Conservation (phyloP, 2,329 filamentous ascomycete genomes). For the Monosporascus sp. region DNA sequence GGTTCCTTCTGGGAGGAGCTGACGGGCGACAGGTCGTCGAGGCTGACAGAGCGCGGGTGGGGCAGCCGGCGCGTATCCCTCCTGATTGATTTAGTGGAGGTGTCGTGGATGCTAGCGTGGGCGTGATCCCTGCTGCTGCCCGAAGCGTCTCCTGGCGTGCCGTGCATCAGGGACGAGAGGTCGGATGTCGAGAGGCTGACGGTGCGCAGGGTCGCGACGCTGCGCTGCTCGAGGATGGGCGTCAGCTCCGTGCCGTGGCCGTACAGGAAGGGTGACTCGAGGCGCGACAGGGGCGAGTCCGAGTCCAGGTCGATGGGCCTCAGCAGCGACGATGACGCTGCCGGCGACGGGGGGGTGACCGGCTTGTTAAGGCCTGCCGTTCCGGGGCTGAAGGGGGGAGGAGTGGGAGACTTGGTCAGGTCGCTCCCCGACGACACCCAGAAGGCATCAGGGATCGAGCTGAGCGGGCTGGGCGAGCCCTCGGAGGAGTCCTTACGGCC, state of each 20-base stretch:
- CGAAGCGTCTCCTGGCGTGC: constrained; percentile 5
- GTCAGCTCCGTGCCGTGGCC: constrained; percentile 33
- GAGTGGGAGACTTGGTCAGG: constrained; percentile 16
- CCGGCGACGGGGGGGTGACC: constrained; percentile 9
- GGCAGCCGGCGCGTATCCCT: no score
- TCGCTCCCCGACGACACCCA: constrained; percentile 26
- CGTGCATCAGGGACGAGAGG: constrained; percentile 23
- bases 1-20: not conserved
- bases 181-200: constrained; percentile 21
- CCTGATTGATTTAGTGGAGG: not conserved
- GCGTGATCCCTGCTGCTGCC: constrained; percentile 3
- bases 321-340: constrained; percentile 4
- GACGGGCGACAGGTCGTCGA: constrained; percentile 23
- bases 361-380: not conserved
- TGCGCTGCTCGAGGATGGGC: constrained; percentile 37
- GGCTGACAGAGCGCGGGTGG: constrained; percentile 24
- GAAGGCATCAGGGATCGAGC: constrained; percentile 33
- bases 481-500: constrained; percentile 33
- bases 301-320: constrained; percentile 17
- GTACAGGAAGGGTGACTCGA: constrained; percentile 31
- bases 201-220: constrained; percentile 28
- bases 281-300: constrained; percentile 23
- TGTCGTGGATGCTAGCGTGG: not conserved
- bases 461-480: constrained; percentile 28
- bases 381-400: not conserved